Evolutionary conservation across 129 eudicot species (phyloP), one percentile per base, ranked within the genome.

Genomic region (Saussurea involucrata): DNA sequence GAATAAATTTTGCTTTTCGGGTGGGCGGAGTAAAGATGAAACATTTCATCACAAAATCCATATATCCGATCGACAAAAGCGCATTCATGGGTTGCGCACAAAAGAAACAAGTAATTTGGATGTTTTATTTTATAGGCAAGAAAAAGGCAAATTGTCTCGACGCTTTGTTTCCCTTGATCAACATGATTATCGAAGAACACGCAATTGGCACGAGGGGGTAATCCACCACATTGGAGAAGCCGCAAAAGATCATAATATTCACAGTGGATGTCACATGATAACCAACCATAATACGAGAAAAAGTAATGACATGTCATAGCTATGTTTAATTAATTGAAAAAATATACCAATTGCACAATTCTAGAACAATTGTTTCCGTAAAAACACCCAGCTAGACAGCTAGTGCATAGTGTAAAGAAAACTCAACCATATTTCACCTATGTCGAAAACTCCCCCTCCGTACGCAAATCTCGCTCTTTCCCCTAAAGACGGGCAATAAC

Each of bases 111-210:
- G 32, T 86, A 82, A 15, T 82, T 78, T 7, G 89, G 89, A 73
- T 78, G 82, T 34, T 86, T 85, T 74, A 85, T 76, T 69, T 85
- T 81, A 25, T 78, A 85, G 40, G 90, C 87, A 33, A 86, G 85
- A 20, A 86, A 71, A 68, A 86, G 90, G 82, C 84, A 86, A 46
- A 86, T 82, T 24, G 87, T 79, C 72, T 87, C 91, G 0, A 87
- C 82, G 65, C 91, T 81, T 71, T 87, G 90, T 74, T 87, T 87
- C 79, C 90, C 90, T 61, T 88, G 64, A 71, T 87, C 90, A 66
- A 87, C 88, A 37, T 84, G 84, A 76, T 87, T 88, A 25, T 88
- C 91, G 3, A 87, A 84, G 58, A 87, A 87, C 61, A 87, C 72
- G 80, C 84, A 87, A 25, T 87, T 87, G 33, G 91, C 63, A 46